These are phyloP conservation scores for Actinidia chinensis DNA, from an alignment of 179 eudicot species.

Conservation along the genomic window DNA sequence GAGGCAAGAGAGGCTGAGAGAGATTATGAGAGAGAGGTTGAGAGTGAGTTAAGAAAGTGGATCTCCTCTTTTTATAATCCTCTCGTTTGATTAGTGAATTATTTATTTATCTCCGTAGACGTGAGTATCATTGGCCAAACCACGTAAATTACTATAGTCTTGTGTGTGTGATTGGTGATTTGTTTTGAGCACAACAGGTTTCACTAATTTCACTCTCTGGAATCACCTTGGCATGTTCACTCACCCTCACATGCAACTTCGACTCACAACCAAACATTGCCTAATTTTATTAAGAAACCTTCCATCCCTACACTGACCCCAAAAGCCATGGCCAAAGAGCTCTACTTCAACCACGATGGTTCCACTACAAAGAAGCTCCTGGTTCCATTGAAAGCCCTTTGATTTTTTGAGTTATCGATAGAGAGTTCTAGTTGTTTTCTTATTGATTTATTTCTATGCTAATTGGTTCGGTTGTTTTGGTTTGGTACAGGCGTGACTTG, in stretches of 20 bases:
- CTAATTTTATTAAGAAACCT: slow-evolving; percentile 11
- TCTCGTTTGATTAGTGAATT: too few relatives aligned
- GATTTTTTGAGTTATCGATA: not conserved
- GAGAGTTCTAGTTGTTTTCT: not conserved
- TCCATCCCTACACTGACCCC: slow-evolving; percentile 21
- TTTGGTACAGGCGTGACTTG: slow-evolving; percentile 47
- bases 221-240: slow-evolving; percentile 29
- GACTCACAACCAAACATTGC: slow-evolving; percentile 17
- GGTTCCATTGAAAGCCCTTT: slow-evolving; percentile 35
- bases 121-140: too few relatives aligned
- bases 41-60: too few relatives aligned
- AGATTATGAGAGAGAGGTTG: too few relatives aligned
- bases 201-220: not conserved
- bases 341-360: slow-evolving; percentile 85
- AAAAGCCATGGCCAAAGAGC: slow-evolving; percentile 70
- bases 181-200: too few relatives aligned
- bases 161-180: too few relatives aligned
- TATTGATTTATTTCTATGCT: not conserved
- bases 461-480: not conserved
- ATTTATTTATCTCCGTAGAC: too few relatives aligned
- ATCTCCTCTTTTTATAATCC: too few relatives aligned
- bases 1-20: too few relatives aligned
- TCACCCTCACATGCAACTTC: slow-evolving; percentile 28
- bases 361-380: slow-evolving; percentile 74
- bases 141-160: too few relatives aligned